Evolutionary conservation across 163 green algal genomes (phyloP).

Genomic region (Coccomyxa subellipsoidea): DNA sequence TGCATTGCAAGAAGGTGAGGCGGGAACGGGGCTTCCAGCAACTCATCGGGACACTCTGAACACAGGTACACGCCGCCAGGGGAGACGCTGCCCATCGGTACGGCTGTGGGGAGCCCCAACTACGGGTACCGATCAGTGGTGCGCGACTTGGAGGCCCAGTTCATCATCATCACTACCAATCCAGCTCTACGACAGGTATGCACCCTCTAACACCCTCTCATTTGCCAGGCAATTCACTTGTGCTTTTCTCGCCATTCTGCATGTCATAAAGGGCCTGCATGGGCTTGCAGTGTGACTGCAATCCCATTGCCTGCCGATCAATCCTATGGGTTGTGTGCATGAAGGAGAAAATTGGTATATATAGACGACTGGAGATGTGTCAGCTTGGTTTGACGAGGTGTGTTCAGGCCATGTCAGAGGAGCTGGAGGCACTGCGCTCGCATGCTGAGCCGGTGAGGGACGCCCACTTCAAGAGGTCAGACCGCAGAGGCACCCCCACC

Average conservation of each 20-base stretch:
- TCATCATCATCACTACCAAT: slow-evolving; percentile 30
- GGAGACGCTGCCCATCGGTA: slow-evolving; percentile 7
- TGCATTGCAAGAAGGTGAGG: no score
- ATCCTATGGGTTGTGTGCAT: neutral
- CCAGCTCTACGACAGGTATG: slow-evolving; percentile 11
- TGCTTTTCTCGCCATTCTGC: neutral
- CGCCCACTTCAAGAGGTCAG: neutral
- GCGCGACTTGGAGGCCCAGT: slow-evolving; percentile 34
- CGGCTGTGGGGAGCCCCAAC: slow-evolving; percentile 33
- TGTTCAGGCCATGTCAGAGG: slow-evolving; percentile 7
- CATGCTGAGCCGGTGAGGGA: neutral
- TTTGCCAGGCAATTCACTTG: neutral
- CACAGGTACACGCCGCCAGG: neutral
- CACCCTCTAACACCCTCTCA: neutral
- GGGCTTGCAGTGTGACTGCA: no score
- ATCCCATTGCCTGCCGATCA: neutral
- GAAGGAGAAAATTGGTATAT: neutral
- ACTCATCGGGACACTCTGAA: neutral
- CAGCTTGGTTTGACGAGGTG: no score
- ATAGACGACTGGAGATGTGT: neutral
- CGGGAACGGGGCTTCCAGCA: neutral
- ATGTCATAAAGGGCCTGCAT: no score
- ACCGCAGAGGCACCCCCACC: neutral
- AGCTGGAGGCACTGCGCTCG: slow-evolving; percentile 17
- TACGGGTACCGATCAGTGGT: slow-evolving; percentile 26